Conservation (phyloP, 306 rosid species). For the Malus sylvestris region DNA sequence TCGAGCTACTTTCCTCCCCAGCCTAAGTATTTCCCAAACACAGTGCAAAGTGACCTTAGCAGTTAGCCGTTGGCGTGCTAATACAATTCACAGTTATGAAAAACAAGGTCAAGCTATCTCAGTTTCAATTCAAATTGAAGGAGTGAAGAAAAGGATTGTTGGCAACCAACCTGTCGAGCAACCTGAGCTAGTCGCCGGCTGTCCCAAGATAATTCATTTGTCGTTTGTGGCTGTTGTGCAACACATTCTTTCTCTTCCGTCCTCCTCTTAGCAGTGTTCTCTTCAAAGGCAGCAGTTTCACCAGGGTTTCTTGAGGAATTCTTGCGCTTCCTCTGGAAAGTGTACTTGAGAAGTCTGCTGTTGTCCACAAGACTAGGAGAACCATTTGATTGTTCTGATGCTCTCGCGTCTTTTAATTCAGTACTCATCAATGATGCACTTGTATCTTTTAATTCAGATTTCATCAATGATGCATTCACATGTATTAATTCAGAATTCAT, state of each 20-base stretch:
- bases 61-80: neutral
- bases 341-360: slow-evolving; percentile 40
- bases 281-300: slow-evolving; percentile 29
- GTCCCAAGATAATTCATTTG: slow-evolving; percentile 34
- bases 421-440: slow-evolving; percentile 5
- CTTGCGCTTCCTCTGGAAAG: slow-evolving; percentile 70
- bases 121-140: slow-evolving; percentile 2
- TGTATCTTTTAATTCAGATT: slow-evolving; percentile 17
- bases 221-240: slow-evolving; percentile 23
- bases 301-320: slow-evolving; percentile 26
- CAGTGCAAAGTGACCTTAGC: neutral
- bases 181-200: slow-evolving; percentile 42
- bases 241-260: slow-evolving; percentile 23
- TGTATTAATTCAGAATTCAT: slow-evolving; percentile 16
- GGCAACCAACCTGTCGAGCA: slow-evolving; percentile 55
- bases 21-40: neutral
- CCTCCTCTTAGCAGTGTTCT: slow-evolving; percentile 32
- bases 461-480: slow-evolving; percentile 3
- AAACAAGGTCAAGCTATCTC: neutral
- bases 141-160: slow-evolving; percentile 5
- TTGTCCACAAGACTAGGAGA: slow-evolving; percentile 31
- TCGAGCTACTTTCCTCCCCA: neutral
- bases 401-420: slow-evolving; percentile 21
- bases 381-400: slow-evolving; percentile 23
- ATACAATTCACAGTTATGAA: neutral